Evolutionary conservation across 305 asterid genomes (phyloP), one percentile per base, ranked within the genome.

Genomic region (Plantago coronopus): DNA sequence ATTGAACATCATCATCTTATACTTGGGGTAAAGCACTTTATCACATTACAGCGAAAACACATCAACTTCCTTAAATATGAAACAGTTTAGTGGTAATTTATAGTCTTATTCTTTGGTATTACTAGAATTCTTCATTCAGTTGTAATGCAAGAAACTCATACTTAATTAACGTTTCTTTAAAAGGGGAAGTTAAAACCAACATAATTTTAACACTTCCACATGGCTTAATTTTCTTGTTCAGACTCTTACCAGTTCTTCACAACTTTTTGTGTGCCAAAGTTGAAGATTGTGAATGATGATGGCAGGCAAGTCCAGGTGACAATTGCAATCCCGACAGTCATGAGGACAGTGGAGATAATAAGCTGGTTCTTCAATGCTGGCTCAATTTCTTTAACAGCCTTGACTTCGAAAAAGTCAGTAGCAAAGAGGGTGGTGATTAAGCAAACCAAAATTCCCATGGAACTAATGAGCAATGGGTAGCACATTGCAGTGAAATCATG

Each of bases 381-480:
- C 64, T 87, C 94, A 23, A 84, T 87, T 71, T 84, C 95, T 22
- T 82, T 67, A 37, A 87, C 95, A 34, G 78, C 76, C 67, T 79
- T 87, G 57, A 87, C 76, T 76, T 87, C 95, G 48, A 80, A 82
- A 59, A 84, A 74, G 73, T 87, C 95, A 0, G 94, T 87, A 7
- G 95, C 94, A 70, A 87, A 87, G 54, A 87, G 90, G 27, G 95
- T 87, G 46, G 95, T 87, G 46, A 87, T 63, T 57, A 87, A 74
- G 76, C 95, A 87, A 69, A 84, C 88, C 5, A 87, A 58, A 57
- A 87, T 87, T 34, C 95, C 95, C 81, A 87, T 66, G 48, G 95
- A 87, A 63, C 95, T 87, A 45, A 87, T 76, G 5, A 87, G 88
- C 73, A 87, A 64, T 3, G 95, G 95, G 53, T 76, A 84, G 34